Evolutionary conservation across 768 basidiomycete genomes (phyloP), one percentile per base, ranked within the genome.

Genomic region (Lactarius tabidus): DNA sequence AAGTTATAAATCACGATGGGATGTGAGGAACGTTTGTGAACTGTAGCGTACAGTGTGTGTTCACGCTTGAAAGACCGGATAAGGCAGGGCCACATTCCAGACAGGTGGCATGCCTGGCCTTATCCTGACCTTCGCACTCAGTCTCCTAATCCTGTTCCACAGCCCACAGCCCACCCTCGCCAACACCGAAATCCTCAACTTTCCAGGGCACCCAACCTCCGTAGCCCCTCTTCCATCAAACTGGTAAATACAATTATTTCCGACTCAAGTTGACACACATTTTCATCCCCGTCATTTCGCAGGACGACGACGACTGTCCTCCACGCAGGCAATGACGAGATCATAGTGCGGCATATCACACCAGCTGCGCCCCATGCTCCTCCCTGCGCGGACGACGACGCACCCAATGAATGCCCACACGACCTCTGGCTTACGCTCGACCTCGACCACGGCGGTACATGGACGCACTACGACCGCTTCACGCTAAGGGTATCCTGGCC

Each of bases 101-200:
- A 45, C 45, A 45, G 45, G 45, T 48, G 45, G 45, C 48, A 51
- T 51, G 48, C 48, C 48, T 29, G 29, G 54, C 54, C 33, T 55
- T 29, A 5, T 55, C 54, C 35, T 38, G 26, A 31, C 38, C 39
- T 38, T 60, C 5, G 20, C 26, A 7, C 23, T 62, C 26, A 12
- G 23, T 20, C 48, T 62, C 20, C 39, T 23, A 9, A 48, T 58
- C 28, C 61, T 66, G 45, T 18, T 14, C 28, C 45, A 38, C 23
- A 23, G 48, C 59, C 31, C 26, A 6, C 48, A 51, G 6, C 31
- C n/a, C 17, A 45, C 58, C 12, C 61, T 68, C 26, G 85, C 81
- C 26, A 87, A 89, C 73, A 89, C 87, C 39, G 86, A 89, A 75
- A 87, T 89, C 69, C 74, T 85, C 72, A 85, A 84, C 72, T 85